Evolutionary conservation across 768 basidiomycete genomes (phyloP).

Genomic region (Guyanaporus albipodus): DNA sequence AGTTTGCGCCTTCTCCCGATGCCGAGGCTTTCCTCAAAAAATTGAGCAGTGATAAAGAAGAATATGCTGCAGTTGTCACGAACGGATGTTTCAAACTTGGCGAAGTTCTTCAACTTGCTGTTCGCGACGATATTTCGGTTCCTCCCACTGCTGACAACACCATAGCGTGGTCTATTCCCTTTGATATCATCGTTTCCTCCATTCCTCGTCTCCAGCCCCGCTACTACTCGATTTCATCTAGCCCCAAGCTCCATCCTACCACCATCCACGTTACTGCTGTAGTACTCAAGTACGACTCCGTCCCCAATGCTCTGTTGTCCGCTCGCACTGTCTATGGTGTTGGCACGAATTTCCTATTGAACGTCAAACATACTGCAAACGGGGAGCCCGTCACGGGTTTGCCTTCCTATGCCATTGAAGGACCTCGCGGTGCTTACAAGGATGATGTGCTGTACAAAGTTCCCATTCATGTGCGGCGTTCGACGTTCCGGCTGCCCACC

Average conservation of each 20-base stretch:
- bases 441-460: constrained; percentile 70
- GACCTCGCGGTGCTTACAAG: constrained; percentile 84
- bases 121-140: constrained; percentile 65
- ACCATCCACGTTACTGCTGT: constrained; percentile 94
- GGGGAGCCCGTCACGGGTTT: constrained; percentile 50
- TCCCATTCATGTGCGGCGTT: constrained; percentile 92
- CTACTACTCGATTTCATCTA: constrained; percentile 98
- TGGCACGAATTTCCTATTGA: constrained; percentile 92
- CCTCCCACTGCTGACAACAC: constrained; percentile 68
- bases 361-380: constrained; percentile 75
- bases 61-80: constrained; percentile 72
- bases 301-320: constrained; percentile 46
- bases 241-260: constrained; percentile 86
- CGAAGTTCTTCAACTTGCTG: constrained; percentile 88
- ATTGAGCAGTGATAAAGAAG: constrained; percentile 84
- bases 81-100: constrained; percentile 87
- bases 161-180: constrained; percentile 87
- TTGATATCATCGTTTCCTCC: constrained; percentile 93
- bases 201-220: constrained; percentile 94
- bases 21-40: constrained; percentile 71
- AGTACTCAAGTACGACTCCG: constrained; percentile 87
- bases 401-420: constrained; percentile 83
- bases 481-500: constrained; percentile 95
- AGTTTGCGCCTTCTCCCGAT: constrained; percentile 79
- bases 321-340: constrained; percentile 81